These are phyloP conservation scores for Bretschneidera sinensis DNA, from an alignment of 345 rosid species.

Conservation along the genomic window DNA sequence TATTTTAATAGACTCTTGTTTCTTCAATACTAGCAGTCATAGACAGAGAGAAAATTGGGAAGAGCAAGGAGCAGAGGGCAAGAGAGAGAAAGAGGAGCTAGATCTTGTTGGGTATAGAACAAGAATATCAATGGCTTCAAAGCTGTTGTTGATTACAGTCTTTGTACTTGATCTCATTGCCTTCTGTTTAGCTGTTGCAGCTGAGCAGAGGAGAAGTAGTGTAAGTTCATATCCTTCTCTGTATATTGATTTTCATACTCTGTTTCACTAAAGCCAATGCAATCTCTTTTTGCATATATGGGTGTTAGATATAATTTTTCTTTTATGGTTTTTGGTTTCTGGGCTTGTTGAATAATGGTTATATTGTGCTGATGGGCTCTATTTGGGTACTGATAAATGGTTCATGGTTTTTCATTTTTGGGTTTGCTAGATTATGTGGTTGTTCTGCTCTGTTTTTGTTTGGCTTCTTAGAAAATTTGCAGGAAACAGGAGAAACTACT, in stretches of 20 bases:
- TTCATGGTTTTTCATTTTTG: not conserved
- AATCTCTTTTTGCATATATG: no score
- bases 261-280: no score
- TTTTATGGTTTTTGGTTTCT: not conserved
- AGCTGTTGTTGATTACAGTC: slow-evolving; percentile 57
- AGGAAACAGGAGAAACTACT: not conserved
- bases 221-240: slow-evolving; percentile 37
- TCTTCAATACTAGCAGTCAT: slow-evolving; percentile 7
- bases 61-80: slow-evolving; percentile 14
- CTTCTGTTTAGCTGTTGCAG: slow-evolving; percentile 87
- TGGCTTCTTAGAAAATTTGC: not conserved
- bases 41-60: slow-evolving; percentile 12
- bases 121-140: slow-evolving; percentile 65
- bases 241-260: slow-evolving; percentile 5
- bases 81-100: slow-evolving; percentile 17
- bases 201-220: slow-evolving; percentile 94
- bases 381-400: slow-evolving; percentile 1
- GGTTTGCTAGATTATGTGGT: not conserved
- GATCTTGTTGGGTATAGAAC: slow-evolving; percentile 28
- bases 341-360: slow-evolving; percentile 13
- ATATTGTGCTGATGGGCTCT: slow-evolving; percentile 9
- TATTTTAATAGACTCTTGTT: slow-evolving; percentile 6
- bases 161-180: slow-evolving; percentile 81
- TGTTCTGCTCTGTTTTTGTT: not conserved
- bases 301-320: not conserved